A percentile compares a stretch with the other conserved stretches of the same genome.
These are phyloP conservation scores for Camelina sativa DNA, from an alignment of 345 rosid genomes.

Conservation along the genomic window DNA sequence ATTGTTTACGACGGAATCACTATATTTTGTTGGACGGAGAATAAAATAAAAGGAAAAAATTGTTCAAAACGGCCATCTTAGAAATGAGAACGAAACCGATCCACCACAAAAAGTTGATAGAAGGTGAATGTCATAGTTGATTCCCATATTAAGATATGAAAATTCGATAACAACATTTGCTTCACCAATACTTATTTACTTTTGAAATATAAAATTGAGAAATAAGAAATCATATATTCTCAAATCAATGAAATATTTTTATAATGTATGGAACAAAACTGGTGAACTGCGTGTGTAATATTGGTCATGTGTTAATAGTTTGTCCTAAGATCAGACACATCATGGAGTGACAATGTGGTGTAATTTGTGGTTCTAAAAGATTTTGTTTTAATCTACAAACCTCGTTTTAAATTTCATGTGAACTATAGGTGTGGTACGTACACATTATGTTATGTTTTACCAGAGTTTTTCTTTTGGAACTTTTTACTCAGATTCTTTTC, in stretches of 20 bases:
- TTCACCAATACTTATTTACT: constrained; percentile 20
- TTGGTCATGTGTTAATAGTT: not conserved
- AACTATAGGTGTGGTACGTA: not conserved
- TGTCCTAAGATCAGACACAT: not conserved
- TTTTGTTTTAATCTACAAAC: not conserved
- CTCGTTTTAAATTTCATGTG: constrained; percentile 2
- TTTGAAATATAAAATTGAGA: constrained; percentile 18
- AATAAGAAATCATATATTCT: constrained; percentile 22
- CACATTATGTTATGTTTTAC: constrained; percentile 8
- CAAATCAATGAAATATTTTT: constrained; percentile 20
- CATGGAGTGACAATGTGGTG: not conserved
- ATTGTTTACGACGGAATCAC: constrained; percentile 22
- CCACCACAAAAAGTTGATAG: constrained; percentile 35
- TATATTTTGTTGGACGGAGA: constrained; percentile 31
- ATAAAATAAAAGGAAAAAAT: not conserved
- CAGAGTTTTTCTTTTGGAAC: not conserved
- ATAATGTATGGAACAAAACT: constrained; percentile 15
- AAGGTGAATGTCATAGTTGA: constrained; percentile 36
- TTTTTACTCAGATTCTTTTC: not conserved
- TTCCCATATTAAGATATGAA: constrained; percentile 32
- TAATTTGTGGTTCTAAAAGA: not conserved
- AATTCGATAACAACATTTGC: constrained; percentile 36
- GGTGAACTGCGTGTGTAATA: constrained; percentile 4
- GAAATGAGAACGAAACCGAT: constrained; percentile 41
- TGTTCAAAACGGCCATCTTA: constrained; percentile 23